Base-by-base conservation (phyloP, 176 grass and related monocot species). In the Luzula sylvatica region DNA sequence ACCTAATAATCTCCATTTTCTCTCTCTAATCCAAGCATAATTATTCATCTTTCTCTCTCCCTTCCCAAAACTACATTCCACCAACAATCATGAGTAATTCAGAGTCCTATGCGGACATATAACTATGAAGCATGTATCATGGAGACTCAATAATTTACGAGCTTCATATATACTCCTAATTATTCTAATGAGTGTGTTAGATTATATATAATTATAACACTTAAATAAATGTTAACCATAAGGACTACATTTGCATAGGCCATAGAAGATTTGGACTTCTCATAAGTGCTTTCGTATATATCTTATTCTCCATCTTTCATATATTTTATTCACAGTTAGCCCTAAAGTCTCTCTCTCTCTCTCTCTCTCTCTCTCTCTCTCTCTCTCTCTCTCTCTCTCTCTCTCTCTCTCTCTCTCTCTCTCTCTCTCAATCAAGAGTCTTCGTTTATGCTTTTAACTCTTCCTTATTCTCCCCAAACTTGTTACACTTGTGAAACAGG, bases 51-150 rank as follows among this genome's bases (percentile, higher is more conserved):
- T n/a, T n/a, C n/a, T 11, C 52, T n/a, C 15, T 5, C 20, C 23
- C 30, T 59, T 48, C 32, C 56, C 59, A 51, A 56, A 71, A 52
- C 54, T 58, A 60, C 54, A 60, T 49, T 39, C 20, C 40, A 71
- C 52, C 67, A 71, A 60, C 42, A 71, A 38, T 35, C 38, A 26
- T 35, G 38, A 58, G 32, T 20, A 23, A 3, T 13, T 15, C 38
- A 11, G 38, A 58, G 25, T 11, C 54, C 54, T 35, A 7, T 35
- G 30, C 9, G 30, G 7, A 4, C 9, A 9, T 9, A 9, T 35
- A 35, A 35, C 5, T 35, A 9, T 35, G 30, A 9, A 35, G 30
- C 30, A 7, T 4, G 30, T 35, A 35, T 9, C 7, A 35, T 9
- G 30, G 30, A 7, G 9, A 35, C 5, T 9, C 30, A 35, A 35